Base-by-base conservation (phyloP, 768 basidiomycete species). In the Kwoniella europaea region DNA sequence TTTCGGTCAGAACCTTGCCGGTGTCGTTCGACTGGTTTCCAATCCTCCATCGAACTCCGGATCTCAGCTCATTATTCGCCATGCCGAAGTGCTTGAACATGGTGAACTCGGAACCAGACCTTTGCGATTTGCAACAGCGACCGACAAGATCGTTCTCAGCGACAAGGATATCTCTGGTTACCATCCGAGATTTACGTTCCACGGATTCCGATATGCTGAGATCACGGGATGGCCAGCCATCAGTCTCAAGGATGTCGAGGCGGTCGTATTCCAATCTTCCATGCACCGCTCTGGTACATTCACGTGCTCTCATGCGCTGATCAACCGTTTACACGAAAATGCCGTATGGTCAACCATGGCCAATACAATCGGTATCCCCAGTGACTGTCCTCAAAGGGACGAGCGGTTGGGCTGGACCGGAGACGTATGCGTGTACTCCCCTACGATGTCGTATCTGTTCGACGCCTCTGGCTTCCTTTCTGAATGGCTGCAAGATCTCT, bases 381-480 rank as follows among this genome's bases (percentile, higher is more conserved):
- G 76, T 22, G 81, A 82, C 60, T 82, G 81, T 66, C 81, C 81
- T 13, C 81, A 82, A 65, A 74, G 81, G 1, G 80, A 82, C 63
- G 81, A 82, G 64, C 73, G 82, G 41, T 63, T 82, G 18, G 81
- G 81, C 10, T 82, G 81, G 81, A 82, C 81, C 0, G 81, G 81
- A 10, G 81, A 82, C 57, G 72, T 82, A 13, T 78, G 79, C 54
- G 79, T 79, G 3, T 81, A 78, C 63, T 71, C 80, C 3, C 67
- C 73, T 4, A 81, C 81, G 3, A 72, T 78, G 27, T 69, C 61
- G 13, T 82, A 66, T 63, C 59, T 82, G 2, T 82, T 65, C 68
- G 71, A 82, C 63, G 70, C 76, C 1, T n/a, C 52, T 18, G 69
- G 73, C 2, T 75, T 77, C 57, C 68, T 82, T 15, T 42, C 24